Base-by-base conservation (phyloP, 371 early-diverging fungal genomes). In the Thermomucor indicae-seudaticae region DNA sequence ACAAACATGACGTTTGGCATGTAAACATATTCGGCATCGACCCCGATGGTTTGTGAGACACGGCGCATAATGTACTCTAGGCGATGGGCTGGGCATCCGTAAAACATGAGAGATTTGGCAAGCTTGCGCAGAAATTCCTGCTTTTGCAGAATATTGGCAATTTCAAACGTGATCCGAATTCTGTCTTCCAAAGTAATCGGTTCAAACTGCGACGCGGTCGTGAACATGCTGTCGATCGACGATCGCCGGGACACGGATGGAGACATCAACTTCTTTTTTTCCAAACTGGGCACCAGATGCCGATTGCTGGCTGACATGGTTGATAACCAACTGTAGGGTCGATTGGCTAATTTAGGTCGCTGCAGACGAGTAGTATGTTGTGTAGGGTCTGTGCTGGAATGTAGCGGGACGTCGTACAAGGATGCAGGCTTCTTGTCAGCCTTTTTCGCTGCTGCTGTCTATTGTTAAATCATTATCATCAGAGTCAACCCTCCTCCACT, bases 1-100 rank as follows among this genome's bases (percentile, higher is more conserved):
- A 90, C 69, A 34, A 89, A 78, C 79, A 88, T 84, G 23, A 86
- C 72, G 24, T 82, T 82, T 6, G 90, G 90, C 43, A 87, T 60
- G 40, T 78, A 76, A 7, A 83, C 78, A 41, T 85, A 86, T 43
- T 80, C 78, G 7, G 85, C 85, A 12, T 87, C 81, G 14, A 89
- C 78, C 14, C 80, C 81, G 43, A 89, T 61, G 7, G 80, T 78
- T n/a, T 60, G 57, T 27, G 72, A 75, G 37, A 82, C 65, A 25
- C 67, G 57, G 1, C 64, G 56, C 53, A 83, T 67, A 12, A 74
- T 70, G 23, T 68, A 69, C 35, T 85, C 85, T 10, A 84, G 55
- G 10, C 82, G 63, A 59, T 83, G 83, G 0, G 82, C 75, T 12
- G 84, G 84, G 1, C 72, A 70, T 24, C 85, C 82, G 56, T 78